A percentile compares a stretch with the other conserved stretches of the same genome.
phyloP scores from a whole-genome alignment of 306 rosid genomes.

The Cucumis melo region DNA sequence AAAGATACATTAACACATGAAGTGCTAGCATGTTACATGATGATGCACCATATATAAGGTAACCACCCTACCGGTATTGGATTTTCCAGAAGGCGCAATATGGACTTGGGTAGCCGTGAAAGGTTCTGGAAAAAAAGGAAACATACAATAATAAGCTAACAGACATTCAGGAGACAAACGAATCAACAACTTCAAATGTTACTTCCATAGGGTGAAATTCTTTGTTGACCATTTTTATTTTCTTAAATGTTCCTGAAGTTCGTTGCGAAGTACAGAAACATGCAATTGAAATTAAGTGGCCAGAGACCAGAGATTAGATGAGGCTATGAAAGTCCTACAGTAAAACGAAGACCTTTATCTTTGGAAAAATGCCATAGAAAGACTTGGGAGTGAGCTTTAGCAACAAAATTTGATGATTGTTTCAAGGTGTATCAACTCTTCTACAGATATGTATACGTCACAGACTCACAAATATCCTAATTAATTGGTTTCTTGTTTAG shows the following conservation, averaged over 20 bases:
- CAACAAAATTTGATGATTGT: neutral
- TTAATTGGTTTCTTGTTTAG: neutral
- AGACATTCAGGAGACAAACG: neutral
- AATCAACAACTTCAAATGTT: neutral
- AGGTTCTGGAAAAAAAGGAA: neutral
- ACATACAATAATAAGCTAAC: neutral
- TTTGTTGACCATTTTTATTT: neutral
- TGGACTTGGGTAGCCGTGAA: slow-evolving; percentile 4
- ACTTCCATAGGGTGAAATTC: neutral
- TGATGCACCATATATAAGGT: neutral
- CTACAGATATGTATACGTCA: neutral
- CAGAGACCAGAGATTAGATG: neutral
- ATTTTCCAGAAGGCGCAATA: slow-evolving; percentile 5
- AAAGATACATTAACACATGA: slow-evolving; percentile 8
- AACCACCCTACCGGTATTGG: slow-evolving; percentile 12
- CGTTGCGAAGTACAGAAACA: neutral
- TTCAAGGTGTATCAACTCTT: neutral
- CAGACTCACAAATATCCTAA: neutral
- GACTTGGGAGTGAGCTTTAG: neutral
- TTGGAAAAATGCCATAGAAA: neutral
- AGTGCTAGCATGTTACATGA: neutral
- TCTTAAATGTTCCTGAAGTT: neutral
- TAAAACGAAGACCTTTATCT: neutral
- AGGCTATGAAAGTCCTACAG: neutral
- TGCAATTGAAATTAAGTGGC: neutral